Evolutionary conservation across 2,329 filamentous ascomycete species (phyloP).

Genomic region (Bipolaris bicolor): DNA sequence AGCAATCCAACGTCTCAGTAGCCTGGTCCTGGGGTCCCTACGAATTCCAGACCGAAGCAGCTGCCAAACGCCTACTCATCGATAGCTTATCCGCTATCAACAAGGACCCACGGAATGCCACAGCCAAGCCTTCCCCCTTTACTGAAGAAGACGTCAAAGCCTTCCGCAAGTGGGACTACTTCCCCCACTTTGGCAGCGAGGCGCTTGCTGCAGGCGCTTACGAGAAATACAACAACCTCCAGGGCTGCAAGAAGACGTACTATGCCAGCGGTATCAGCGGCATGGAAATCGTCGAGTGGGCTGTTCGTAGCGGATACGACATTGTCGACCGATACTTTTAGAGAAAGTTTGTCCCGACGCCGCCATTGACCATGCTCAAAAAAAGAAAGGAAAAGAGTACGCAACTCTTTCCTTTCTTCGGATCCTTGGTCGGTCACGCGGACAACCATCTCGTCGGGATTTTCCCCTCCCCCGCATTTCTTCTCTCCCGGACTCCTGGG

Average conservation of each 20-base stretch:
- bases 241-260: conserved; percentile 47
- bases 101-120: conserved; percentile 46
- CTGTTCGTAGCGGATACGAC: conserved; percentile 43
- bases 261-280: conserved; percentile 47
- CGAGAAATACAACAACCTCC: conserved; percentile 40
- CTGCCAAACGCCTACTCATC: conserved; percentile 34
- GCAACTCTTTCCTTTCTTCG: background rate
- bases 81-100: conserved; percentile 44
- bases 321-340: conserved; percentile 43
- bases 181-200: conserved; percentile 44
- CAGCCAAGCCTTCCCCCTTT: conserved; percentile 26
- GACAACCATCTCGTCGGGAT: background rate
- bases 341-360: background rate
- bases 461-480: background rate
- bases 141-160: conserved; percentile 35
- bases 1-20: conserved; percentile 39
- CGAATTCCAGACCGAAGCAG: conserved; percentile 37
- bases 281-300: conserved; percentile 50
- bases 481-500: background rate
- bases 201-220: conserved; percentile 39
- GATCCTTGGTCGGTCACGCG: background rate
- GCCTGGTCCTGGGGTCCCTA: conserved; percentile 49
- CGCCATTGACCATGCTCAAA: background rate
- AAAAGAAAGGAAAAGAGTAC: background rate
- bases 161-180: conserved; percentile 50